phyloP scores from a whole-genome alignment of 176 grass and related monocot species.

The Aegilops tauschii region DNA sequence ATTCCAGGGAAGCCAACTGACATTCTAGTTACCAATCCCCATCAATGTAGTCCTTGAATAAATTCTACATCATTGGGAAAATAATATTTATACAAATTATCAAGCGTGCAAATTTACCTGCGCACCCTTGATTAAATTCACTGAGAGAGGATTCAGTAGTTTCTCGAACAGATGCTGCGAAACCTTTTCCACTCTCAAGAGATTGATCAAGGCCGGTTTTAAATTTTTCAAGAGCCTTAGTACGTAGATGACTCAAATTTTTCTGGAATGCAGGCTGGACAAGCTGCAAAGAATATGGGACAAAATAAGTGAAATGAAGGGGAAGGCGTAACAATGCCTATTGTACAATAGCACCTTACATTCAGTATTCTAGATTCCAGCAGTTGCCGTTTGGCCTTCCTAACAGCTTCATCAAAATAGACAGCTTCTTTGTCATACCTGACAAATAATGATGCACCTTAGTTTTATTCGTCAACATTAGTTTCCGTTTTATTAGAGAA shows the following conservation, averaged over 20 bases:
- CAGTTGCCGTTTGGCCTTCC: slow-evolving; percentile 73
- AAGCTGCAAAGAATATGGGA: slow-evolving; percentile 45
- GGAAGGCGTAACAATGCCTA: slow-evolving; percentile 8
- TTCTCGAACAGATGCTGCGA: slow-evolving; percentile 53
- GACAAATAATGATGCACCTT: slow-evolving; percentile 18
- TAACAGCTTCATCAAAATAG: slow-evolving; percentile 96
- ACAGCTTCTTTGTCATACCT: slow-evolving; percentile 93
- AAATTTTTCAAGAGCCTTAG: slow-evolving; percentile 76
- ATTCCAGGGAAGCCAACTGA: not conserved
- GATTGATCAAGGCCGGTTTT: slow-evolving; percentile 63
- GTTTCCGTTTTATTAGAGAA: not conserved
- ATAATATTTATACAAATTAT: not conserved
- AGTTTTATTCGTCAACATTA: slow-evolving; percentile 14
- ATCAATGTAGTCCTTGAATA: not conserved
- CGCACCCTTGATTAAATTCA: slow-evolving; percentile 60
- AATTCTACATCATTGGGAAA: not conserved
- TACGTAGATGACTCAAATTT: slow-evolving; percentile 71
- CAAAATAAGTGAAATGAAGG: slow-evolving; percentile 3
- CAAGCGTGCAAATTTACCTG: slow-evolving; percentile 29
- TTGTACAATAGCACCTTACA: slow-evolving; percentile 44
- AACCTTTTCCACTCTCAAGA: slow-evolving; percentile 58
- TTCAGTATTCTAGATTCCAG: slow-evolving; percentile 76
- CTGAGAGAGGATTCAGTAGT: slow-evolving; percentile 55
- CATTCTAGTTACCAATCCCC: not conserved
- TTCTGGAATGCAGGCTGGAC: slow-evolving; percentile 79